Percentiles rank a stretch among this genome's conserved stretches.
Conservation (phyloP, 2,329 filamentous ascomycete species). For the Sordariomycetes sp. region DNA sequence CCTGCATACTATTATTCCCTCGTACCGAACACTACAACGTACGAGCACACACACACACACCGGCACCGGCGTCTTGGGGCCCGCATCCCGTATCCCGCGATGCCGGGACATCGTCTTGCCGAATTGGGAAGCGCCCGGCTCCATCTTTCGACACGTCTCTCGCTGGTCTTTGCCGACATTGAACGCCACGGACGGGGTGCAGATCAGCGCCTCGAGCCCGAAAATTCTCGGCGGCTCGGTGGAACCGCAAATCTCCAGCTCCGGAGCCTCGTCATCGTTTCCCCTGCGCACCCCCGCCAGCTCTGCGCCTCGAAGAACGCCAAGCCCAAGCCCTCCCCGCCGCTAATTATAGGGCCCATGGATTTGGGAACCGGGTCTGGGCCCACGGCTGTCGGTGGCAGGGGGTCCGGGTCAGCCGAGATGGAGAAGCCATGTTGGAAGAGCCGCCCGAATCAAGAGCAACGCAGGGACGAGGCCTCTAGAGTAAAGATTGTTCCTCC, state of each 20-base stretch:
- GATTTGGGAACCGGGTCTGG: neutral
- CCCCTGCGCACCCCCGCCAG: neutral
- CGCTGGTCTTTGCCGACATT: no score
- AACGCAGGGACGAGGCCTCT: neutral
- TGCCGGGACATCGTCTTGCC: neutral
- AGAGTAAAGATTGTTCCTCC: neutral
- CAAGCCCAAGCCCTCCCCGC: neutral
- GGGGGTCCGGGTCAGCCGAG: neutral
- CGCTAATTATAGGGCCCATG: neutral
- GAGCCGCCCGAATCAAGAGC: neutral
- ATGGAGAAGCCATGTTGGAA: neutral
- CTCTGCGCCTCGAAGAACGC: neutral
- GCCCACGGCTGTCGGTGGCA: neutral
- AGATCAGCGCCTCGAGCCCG: neutral
- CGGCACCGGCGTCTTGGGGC: neutral
- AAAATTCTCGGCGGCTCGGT: neutral
- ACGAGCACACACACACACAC: no score
- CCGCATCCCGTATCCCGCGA: neutral
- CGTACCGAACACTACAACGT: no score
- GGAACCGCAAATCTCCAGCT: neutral
- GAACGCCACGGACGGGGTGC: neutral
- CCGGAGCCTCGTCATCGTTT: neutral
- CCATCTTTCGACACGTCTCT: neutral
- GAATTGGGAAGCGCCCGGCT: neutral
- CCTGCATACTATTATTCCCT: no score